phyloP scores from a whole-genome alignment of 108 stramenopile genomes.

The Licmophora abbreviata region DNA sequence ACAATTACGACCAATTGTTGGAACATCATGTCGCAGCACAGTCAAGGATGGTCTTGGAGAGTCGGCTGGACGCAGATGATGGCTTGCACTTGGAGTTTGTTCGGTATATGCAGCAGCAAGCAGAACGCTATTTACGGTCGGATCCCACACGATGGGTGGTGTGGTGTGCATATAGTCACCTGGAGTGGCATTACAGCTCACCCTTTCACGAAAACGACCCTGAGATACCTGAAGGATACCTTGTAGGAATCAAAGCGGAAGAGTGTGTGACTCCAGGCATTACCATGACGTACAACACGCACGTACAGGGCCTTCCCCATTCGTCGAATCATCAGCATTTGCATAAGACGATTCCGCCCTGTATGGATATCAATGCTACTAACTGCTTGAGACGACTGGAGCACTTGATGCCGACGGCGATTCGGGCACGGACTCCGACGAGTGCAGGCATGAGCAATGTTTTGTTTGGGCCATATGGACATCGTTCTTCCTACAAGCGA shows the following conservation, averaged over 20 bases:
- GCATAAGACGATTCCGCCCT: constrained; percentile 12
- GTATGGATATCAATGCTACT: constrained; percentile 6
- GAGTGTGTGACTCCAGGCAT: constrained; percentile 56
- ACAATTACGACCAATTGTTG: constrained; percentile 1
- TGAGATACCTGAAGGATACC: background rate
- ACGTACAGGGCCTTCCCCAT: too few relatives aligned
- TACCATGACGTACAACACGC: constrained; percentile 51
- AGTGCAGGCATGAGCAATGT: constrained; percentile 76
- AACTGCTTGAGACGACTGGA: constrained; percentile 20
- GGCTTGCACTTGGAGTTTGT: constrained; percentile 42
- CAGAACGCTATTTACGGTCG: constrained; percentile 1
- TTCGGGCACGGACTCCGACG: constrained; percentile 71
- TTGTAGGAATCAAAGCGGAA: constrained; percentile 3
- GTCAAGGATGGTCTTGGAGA: constrained; percentile 41
- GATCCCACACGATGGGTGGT: constrained; percentile 1
- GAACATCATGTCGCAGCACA: constrained; percentile 13
- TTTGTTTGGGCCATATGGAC: constrained; percentile 1
- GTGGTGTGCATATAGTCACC: constrained; percentile 4
- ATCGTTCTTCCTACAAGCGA: background rate
- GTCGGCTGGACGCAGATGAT: constrained; percentile 72
- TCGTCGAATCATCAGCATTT: constrained; percentile 26
- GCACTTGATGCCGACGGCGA: constrained; percentile 28
- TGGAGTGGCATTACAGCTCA: constrained; percentile 8
- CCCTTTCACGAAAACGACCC: background rate
- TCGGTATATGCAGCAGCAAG: constrained; percentile 29